Evolutionary conservation across 2,329 filamentous ascomycete genomes (phyloP).

Genomic region (Pseudogymnoascus sp.): DNA sequence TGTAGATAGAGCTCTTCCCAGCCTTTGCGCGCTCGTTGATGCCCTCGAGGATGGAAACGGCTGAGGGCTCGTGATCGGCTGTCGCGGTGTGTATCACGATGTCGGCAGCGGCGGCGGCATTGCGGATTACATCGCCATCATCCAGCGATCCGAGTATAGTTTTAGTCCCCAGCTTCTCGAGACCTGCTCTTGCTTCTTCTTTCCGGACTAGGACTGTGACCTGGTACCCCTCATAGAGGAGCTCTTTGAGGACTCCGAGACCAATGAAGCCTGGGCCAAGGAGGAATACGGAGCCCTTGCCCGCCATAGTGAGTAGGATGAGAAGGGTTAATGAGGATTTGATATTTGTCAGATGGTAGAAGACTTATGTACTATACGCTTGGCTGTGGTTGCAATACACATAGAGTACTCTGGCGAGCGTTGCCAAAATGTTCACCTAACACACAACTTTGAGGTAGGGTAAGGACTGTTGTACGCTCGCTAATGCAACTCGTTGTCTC

Average conservation of each 20-base stretch:
- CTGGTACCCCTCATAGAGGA: slow-evolving; percentile 35
- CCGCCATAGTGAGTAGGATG: slow-evolving; percentile 10
- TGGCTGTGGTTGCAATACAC: background rate
- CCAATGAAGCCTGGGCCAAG: slow-evolving; percentile 43
- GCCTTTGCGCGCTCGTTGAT: slow-evolving; percentile 33
- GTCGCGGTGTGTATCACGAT: slow-evolving; percentile 43
- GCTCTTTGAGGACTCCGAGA: slow-evolving; percentile 38
- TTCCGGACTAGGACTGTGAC: slow-evolving; percentile 38
- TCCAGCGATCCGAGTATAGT: slow-evolving; percentile 36
- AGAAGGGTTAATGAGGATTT: background rate
- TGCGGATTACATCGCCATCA: slow-evolving; percentile 34
- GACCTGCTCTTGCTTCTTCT: slow-evolving; percentile 30
- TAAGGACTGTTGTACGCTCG: background rate
- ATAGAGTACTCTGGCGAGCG: background rate
- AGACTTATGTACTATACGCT: background rate
- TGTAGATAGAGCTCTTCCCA: slow-evolving; percentile 37
- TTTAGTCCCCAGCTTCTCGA: slow-evolving; percentile 33
- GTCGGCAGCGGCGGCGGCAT: slow-evolving; percentile 33
- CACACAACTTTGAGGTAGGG: background rate
- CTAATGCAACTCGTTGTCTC: background rate
- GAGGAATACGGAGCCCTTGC: slow-evolving; percentile 31
- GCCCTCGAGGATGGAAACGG: slow-evolving; percentile 38
- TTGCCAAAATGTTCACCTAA: background rate
- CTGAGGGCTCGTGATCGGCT: slow-evolving; percentile 40
- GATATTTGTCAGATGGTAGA: background rate